Base-by-base conservation (phyloP, 202 grass and related monocot genomes). In the Setaria italica region DNA sequence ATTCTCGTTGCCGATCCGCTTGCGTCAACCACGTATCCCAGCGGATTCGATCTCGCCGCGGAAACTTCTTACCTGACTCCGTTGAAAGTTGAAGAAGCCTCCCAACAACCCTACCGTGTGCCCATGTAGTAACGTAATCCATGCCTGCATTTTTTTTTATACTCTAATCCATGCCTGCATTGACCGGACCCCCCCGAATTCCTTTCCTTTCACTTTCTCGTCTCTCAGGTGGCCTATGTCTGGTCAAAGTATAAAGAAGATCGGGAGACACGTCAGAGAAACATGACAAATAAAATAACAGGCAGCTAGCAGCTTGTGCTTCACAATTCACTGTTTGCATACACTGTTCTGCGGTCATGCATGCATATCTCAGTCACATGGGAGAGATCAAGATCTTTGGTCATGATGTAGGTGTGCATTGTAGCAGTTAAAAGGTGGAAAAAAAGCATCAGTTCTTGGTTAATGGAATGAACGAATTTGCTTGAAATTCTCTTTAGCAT, bases 21-120 rank as follows among this genome's bases (percentile, higher is more conserved):
- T 13, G 29, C 48, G 86, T 88, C 86, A 84, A 62, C 74, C 58
- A 0, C 68, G 50, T 20, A 84, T 79, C 87, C 48, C 7, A 48
- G 29, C 19, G 9, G 81, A 88, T 88, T 67, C 39, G 59, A 62
- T 48, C 47, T 30, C 48, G 21, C 10, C 30, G 67, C 25, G 58
- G 80, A 88, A 88, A 84, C 41, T 84, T 88, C 87, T 80, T 76
- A 74, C 76, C 58, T 49, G 76, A 49, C 57, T 2, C 39, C 60
- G 42, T 69, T 70, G 60, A 85, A 85, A 80, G 25, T 7, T 46
- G 4, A n/a, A 84, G 5, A 1, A 30, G 11, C 66, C 59, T 54
- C 13, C 75, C 87, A 84, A 67, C 74, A 1, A 73, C 67, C 46
- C 12, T 1, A 10, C 8, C 2, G 0, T 19, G 46, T 25, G 25